A percentile compares a stretch with the other conserved stretches of the same genome.
Evolutionary conservation across 306 rosid genomes (phyloP).

Genomic region (Cyamopsis tetragonoloba): DNA sequence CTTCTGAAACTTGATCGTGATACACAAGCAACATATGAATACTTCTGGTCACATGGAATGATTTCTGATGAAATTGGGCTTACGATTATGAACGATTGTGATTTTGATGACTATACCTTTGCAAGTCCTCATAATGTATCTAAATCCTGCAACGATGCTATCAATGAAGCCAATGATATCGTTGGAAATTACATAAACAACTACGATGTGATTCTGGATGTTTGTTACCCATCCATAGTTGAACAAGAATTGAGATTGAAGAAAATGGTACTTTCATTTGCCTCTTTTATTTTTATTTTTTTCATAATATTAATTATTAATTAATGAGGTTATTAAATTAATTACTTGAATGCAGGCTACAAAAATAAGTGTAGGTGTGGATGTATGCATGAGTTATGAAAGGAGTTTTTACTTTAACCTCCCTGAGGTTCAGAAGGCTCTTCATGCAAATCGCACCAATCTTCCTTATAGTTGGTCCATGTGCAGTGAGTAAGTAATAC

Average conservation of each 20-base stretch:
- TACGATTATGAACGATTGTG: slow-evolving; percentile 57
- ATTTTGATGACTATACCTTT: slow-evolving; percentile 56
- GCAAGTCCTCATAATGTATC: slow-evolving; percentile 50
- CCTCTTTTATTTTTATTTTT: background rate
- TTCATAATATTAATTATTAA: background rate
- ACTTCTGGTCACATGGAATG: slow-evolving; percentile 94
- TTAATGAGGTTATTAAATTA: background rate
- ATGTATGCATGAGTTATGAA: slow-evolving; percentile 73
- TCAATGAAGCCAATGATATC: slow-evolving; percentile 42
- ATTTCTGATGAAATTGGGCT: slow-evolving; percentile 82
- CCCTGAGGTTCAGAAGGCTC: slow-evolving; percentile 90
- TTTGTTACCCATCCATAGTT: slow-evolving; percentile 79
- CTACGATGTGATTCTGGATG: slow-evolving; percentile 83
- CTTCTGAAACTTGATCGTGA: slow-evolving; percentile 73
- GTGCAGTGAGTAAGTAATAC: slow-evolving; percentile 69
- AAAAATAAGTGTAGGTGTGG: slow-evolving; percentile 69
- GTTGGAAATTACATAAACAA: slow-evolving; percentile 58
- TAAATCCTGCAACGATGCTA: slow-evolving; percentile 47
- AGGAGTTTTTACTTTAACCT: slow-evolving; percentile 60
- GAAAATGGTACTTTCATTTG: slow-evolving; percentile 50
- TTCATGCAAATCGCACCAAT: slow-evolving; percentile 90
- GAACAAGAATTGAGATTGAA: slow-evolving; percentile 75
- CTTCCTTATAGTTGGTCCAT: slow-evolving; percentile 66
- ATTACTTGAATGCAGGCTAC: slow-evolving; percentile 54
- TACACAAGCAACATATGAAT: slow-evolving; percentile 64